A percentile compares a stretch with the other conserved stretches of the same genome.
These are phyloP conservation scores for Gymnopus androsaceus DNA, from an alignment of 1,284 basidiomycete species.

Conservation along the genomic window DNA sequence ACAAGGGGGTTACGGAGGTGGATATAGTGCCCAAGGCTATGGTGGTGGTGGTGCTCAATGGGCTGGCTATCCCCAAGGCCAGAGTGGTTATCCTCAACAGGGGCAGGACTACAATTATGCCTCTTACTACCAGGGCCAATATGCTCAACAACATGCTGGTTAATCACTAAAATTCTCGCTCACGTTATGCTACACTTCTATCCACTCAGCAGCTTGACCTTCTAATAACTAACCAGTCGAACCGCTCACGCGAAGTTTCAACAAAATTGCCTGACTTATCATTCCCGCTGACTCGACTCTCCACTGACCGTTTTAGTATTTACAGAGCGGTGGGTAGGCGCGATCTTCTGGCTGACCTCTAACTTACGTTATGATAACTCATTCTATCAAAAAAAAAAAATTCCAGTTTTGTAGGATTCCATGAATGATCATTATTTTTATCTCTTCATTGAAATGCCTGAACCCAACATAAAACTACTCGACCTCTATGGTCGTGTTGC, in stretches of 20 bases:
- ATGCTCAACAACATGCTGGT: conserved; percentile 68
- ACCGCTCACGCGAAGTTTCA: neutral
- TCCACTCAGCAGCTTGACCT: neutral
- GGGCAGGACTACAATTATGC: conserved; percentile 78
- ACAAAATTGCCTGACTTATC: too few relatives aligned
- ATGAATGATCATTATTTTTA: too few relatives aligned
- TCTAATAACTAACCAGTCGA: neutral
- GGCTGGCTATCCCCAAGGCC: conserved; percentile 43
- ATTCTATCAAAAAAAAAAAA: neutral
- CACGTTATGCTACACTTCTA: neutral
- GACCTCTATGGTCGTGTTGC: too few relatives aligned
- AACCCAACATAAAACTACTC: too few relatives aligned
- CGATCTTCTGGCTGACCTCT: neutral
- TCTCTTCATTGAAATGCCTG: too few relatives aligned
- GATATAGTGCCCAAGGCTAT: conserved; percentile 42
- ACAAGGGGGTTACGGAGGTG: conserved; percentile 41
- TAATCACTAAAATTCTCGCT: conserved; percentile 44
- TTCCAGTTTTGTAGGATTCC: neutral
- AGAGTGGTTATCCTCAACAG: conserved; percentile 46
- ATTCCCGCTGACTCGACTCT: neutral
- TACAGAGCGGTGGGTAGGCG: conserved; percentile 1
- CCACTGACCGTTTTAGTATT: neutral
- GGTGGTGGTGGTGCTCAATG: conserved; percentile 45
- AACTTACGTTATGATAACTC: neutral
- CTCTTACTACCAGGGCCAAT: conserved; percentile 81